These are phyloP conservation scores for Jacaranda copaia DNA, from an alignment of 257 asterid genomes.

Conservation along the genomic window DNA sequence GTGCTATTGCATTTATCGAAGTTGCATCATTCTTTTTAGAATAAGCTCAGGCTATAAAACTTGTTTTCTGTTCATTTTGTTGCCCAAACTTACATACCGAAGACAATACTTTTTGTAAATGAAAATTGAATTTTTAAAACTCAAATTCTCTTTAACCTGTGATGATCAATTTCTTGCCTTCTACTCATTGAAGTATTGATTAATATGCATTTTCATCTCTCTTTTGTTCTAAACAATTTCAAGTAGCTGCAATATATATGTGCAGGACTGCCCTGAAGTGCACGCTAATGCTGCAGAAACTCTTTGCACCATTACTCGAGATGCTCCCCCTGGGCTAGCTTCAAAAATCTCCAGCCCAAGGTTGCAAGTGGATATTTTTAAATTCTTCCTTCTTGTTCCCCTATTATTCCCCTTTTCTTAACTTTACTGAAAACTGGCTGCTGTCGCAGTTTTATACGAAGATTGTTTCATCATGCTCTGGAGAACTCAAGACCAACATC, in stretches of 20 bases:
- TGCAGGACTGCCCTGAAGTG: conserved; percentile 89
- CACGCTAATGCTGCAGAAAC: conserved; percentile 92
- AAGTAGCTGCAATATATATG: conserved; percentile 15
- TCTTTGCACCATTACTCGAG: conserved; percentile 72
- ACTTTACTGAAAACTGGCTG: conserved; percentile 14
- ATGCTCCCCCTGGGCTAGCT: conserved; percentile 70
- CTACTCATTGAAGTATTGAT: conserved; percentile 1
- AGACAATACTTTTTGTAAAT: neutral
- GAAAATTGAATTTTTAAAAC: neutral
- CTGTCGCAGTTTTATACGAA: conserved; percentile 62
- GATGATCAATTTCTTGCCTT: conserved; percentile 8
- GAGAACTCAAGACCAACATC: conserved; percentile 73
- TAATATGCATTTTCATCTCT: conserved; percentile 20
- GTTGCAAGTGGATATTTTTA: conserved; percentile 33
- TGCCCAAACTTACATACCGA: neutral
- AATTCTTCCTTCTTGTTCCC: neutral
- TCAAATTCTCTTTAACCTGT: neutral
- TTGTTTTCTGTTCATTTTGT: conserved; percentile 10
- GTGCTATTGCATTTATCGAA: neutral
- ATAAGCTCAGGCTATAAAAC: conserved; percentile 1
- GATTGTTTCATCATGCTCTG: conserved; percentile 69
- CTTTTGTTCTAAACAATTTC: neutral
- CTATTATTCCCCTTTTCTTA: conserved; percentile 9
- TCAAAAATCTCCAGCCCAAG: conserved; percentile 76
- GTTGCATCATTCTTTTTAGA: neutral